These are phyloP conservation scores for Penicillium sp. DNA, from an alignment of 2,329 filamentous ascomycete genomes.

Conservation along the genomic window DNA sequence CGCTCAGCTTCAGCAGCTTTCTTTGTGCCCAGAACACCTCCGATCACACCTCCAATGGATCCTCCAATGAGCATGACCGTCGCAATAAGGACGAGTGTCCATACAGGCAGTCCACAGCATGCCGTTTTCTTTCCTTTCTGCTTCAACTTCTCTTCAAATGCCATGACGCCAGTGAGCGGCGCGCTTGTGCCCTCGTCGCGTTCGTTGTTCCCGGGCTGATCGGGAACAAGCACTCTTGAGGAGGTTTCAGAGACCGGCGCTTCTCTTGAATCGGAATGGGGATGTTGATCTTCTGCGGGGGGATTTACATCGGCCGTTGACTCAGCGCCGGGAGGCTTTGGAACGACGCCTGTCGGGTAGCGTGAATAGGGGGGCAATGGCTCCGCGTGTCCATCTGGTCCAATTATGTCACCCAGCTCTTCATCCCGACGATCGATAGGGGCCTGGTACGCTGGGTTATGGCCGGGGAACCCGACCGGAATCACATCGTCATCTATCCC, in stretches of 20 bases:
- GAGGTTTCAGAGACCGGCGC: conserved; percentile 31
- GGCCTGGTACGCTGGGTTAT: conserved; percentile 63
- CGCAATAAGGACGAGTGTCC: conserved; percentile 46
- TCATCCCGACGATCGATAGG: conserved; percentile 65
- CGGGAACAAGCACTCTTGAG: conserved; percentile 26
- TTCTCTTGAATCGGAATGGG: conserved; percentile 35
- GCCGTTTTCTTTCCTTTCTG: conserved; percentile 41
- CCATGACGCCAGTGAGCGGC: conserved; percentile 36
- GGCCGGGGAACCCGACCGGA: conserved; percentile 70
- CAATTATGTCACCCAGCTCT: conserved; percentile 80
- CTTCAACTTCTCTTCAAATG: conserved; percentile 44
- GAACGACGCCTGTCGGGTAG: conserved; percentile 71
- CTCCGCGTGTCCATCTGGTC: conserved; percentile 82
- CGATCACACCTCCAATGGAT: conserved; percentile 52
- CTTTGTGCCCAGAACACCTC: conserved; percentile 49
- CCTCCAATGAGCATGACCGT: conserved; percentile 48
- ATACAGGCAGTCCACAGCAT: conserved; percentile 51
- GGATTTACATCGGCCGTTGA: conserved; percentile 30
- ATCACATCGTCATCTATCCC: conserved; percentile 47
- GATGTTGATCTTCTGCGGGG: conserved; percentile 50
- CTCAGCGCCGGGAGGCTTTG: conserved; percentile 49
- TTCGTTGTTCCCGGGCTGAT: conserved; percentile 15
- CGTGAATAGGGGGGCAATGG: conserved; percentile 87
- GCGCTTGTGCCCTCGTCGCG: conserved; percentile 17
- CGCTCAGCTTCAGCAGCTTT: conserved; percentile 31